Conservation (phyloP, 441 rosid species). For the Aquilaria agallochum region DNA sequence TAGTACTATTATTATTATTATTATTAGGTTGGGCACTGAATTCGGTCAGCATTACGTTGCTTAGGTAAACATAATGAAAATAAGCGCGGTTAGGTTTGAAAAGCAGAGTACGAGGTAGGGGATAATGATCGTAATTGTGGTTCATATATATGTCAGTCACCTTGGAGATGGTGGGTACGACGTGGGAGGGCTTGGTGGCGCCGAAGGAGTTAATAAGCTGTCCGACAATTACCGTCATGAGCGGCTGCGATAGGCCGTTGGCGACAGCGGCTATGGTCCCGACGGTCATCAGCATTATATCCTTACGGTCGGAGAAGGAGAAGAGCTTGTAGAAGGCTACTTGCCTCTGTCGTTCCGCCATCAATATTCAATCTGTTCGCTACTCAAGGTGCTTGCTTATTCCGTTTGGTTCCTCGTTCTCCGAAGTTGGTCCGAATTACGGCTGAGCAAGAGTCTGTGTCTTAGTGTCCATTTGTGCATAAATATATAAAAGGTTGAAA, state of each 20-base stretch:
- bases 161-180: constrained; percentile 40
- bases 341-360: constrained; percentile 15
- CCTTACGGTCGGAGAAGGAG: constrained; percentile 47
- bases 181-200: constrained; percentile 21
- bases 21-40: neutral
- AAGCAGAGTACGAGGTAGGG: neutral
- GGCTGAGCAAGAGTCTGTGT: neutral
- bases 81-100: neutral
- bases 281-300: constrained; percentile 38
- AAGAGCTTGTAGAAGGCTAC: constrained; percentile 56
- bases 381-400: neutral
- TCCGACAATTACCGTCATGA: constrained; percentile 60
- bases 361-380: neutral
- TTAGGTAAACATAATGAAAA: neutral
- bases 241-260: constrained; percentile 58
- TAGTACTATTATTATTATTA: too few species aligned
- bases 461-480: too few species aligned
- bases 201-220: constrained; percentile 57
- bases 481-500: too few species aligned
- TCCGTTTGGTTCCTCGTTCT: neutral
- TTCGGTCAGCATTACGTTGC: neutral
- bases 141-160: constrained; percentile 18
- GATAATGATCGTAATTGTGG: neutral
- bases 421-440: constrained; percentile 3
- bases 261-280: constrained; percentile 41